phyloP scores from a whole-genome alignment of 2,329 filamentous ascomycete species.

The Colletotrichum ledebouriae region DNA sequence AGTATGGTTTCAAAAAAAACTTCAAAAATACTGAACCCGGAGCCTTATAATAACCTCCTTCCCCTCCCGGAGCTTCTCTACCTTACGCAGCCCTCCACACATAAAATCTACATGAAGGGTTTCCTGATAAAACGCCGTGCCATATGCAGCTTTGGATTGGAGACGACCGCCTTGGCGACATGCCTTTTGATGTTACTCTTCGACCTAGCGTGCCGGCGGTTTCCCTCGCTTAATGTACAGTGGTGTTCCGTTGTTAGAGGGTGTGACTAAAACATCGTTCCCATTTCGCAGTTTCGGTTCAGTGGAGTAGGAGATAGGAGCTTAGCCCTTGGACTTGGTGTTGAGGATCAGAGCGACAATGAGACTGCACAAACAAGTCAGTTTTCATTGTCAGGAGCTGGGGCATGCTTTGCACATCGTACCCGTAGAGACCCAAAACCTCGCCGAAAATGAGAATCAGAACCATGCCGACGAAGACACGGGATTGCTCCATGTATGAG shows the following conservation, averaged over 20 bases:
- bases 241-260: constrained; percentile 31
- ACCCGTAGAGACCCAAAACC: constrained; percentile 97
- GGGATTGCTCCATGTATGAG: constrained; percentile 95
- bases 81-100: constrained; percentile 42
- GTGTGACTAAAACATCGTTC: constrained; percentile 27
- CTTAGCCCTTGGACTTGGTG: constrained; percentile 80
- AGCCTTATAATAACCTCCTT: constrained; percentile 39
- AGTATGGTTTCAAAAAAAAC: constrained; percentile 29
- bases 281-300: constrained; percentile 18
- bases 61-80: constrained; percentile 33
- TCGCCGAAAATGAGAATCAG: constrained; percentile 98
- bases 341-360: constrained; percentile 95
- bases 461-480: constrained; percentile 98
- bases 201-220: constrained; percentile 29
- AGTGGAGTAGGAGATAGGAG: background rate
- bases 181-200: constrained; percentile 35
- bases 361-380: constrained; percentile 65
- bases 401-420: constrained; percentile 52
- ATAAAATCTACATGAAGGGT: constrained; percentile 52
- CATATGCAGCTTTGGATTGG: constrained; percentile 49
- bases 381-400: background rate
- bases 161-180: constrained; percentile 39
- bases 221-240: constrained; percentile 41
- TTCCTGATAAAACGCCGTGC: constrained; percentile 53
- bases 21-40: constrained; percentile 37